Evolutionary conservation across 208 protist species (phyloP).

Genomic region (Vickermania ingenoplastis): DNA sequence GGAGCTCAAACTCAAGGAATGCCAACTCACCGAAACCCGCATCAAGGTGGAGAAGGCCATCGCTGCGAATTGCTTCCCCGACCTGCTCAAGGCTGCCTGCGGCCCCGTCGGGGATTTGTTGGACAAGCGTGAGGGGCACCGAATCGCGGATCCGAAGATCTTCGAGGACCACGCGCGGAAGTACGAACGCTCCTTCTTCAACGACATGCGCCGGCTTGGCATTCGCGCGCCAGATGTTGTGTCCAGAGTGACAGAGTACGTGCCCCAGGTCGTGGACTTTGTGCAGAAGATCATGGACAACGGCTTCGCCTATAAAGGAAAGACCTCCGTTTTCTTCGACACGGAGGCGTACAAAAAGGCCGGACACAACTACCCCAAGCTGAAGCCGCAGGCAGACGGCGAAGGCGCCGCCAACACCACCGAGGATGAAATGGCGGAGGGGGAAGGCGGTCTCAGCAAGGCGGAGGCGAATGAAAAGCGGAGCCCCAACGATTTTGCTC

Average conservation of each 20-base stretch:
- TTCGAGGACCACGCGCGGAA: conserved; percentile 79
- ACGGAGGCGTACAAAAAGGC: conserved; percentile 70
- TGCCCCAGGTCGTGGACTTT: conserved; percentile 93
- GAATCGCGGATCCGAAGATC: conserved; percentile 71
- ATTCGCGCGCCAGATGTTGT: conserved; percentile 87
- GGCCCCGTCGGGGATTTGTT: conserved; percentile 74
- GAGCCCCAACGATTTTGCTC: conserved; percentile 92
- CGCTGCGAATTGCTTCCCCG: conserved; percentile 21
- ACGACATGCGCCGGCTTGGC: conserved; percentile 88
- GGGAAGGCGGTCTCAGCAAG: conserved; percentile 71
- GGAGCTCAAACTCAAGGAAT: conserved; percentile 61
- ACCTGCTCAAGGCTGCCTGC: conserved; percentile 44
- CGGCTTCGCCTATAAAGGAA: conserved; percentile 91
- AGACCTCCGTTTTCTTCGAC: conserved; percentile 96
- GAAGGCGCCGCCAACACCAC: conserved; percentile 42
- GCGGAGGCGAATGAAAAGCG: conserved; percentile 83
- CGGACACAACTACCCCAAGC: conserved; percentile 93
- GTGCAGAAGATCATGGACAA: conserved; percentile 94
- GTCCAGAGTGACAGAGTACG: conserved; percentile 97
- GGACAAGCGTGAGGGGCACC: conserved; percentile 55
- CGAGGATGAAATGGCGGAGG: conserved; percentile 88
- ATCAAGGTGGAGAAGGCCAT: conserved; percentile 44
- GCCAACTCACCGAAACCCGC: conserved; percentile 44
- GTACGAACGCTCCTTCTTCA: conserved; percentile 90
- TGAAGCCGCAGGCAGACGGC: conserved; percentile 41